Base-by-base conservation (phyloP, 2,329 filamentous ascomycete genomes). In the Aspergillus ochraceoroseus region DNA sequence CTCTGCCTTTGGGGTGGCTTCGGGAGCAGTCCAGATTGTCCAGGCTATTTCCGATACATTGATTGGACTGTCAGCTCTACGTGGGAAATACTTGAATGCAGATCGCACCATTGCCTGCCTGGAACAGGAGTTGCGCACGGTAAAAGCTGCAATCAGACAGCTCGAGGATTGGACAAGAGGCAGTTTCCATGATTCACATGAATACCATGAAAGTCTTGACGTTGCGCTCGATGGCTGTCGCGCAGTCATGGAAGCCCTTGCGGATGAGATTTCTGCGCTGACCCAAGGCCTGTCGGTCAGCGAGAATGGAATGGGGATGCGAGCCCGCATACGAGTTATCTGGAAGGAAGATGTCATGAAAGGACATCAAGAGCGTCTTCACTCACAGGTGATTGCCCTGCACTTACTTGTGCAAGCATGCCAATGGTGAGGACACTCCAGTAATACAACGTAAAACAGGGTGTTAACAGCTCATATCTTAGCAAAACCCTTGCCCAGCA, bases 301-400 rank as follows among this genome's bases (percentile, higher is more conserved):
- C 13, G 44, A 56, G 7, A 40, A 45, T 8, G 34, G 44, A 7
- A 35, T 58, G 19, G 49, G 57, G 8, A 55, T 64, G 20, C 43
- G 54, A 22, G 48, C 47, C 15, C 54, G 54, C 9, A 51, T 58
- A 18, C 58, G 48, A 40, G 53, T 60, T 15, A 49, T 61, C 3
- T 67, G 64, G 65, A 66, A 61, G 40, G 63, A 67, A 26, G 55
- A 59, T 14, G 47, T 49, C 8, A 65, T 67, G 60, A 56, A 47
- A 44, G 58, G 52, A 18, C 60, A 67, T 33, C 55, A 62, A 40
- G 55, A 61, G 17, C 52, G 57, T 32, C 41, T 67, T 30, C 62
- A 59, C 17, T 54, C 59, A 13, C 65, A 67, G 37, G 58, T 66
- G 4, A 48, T 56, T 25, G 64, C 65, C 7, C 48, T 67, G 12